Conservation (phyloP, 2,329 filamentous ascomycete species). For the Beauveria medogensis region DNA sequence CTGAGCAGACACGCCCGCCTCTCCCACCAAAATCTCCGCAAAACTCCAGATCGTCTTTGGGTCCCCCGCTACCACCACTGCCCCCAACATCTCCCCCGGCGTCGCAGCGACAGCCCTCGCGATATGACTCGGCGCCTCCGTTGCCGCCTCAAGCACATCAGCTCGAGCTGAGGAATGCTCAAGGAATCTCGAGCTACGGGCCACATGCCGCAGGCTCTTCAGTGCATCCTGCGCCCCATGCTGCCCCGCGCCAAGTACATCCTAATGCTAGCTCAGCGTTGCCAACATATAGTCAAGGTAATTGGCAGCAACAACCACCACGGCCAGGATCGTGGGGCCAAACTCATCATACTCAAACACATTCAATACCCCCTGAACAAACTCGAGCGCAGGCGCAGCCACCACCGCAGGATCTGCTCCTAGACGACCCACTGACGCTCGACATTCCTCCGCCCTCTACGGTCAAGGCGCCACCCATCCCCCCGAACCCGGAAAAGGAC, state of each 20-base stretch:
- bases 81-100: slow-evolving; percentile 18
- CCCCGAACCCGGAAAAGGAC: slow-evolving; percentile 93
- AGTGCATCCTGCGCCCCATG: background rate
- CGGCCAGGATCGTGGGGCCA: slow-evolving; percentile 17
- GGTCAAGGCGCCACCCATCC: slow-evolving; percentile 71
- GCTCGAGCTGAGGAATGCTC: slow-evolving; percentile 5
- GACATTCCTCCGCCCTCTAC: slow-evolving; percentile 39
- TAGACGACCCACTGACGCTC: slow-evolving; percentile 50
- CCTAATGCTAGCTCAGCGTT: slow-evolving; percentile 9
- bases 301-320: slow-evolving; percentile 15
- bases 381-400: slow-evolving; percentile 16
- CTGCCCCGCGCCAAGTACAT: background rate
- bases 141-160: slow-evolving; percentile 28
- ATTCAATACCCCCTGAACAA: slow-evolving; percentile 19
- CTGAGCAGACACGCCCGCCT: slow-evolving; percentile 33
- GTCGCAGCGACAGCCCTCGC: slow-evolving; percentile 22
- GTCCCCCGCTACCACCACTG: slow-evolving; percentile 23
- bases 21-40: slow-evolving; percentile 47
- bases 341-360: slow-evolving; percentile 19
- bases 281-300: slow-evolving; percentile 18
- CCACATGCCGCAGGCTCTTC: background rate
- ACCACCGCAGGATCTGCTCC: slow-evolving; percentile 41
- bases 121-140: slow-evolving; percentile 41
- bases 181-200: background rate
- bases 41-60: slow-evolving; percentile 17